Percentiles rank a stretch among this genome's conserved stretches.
Conservation (phyloP, 2,329 filamentous ascomycete genomes). For the Phyllosticta citriasiana region DNA sequence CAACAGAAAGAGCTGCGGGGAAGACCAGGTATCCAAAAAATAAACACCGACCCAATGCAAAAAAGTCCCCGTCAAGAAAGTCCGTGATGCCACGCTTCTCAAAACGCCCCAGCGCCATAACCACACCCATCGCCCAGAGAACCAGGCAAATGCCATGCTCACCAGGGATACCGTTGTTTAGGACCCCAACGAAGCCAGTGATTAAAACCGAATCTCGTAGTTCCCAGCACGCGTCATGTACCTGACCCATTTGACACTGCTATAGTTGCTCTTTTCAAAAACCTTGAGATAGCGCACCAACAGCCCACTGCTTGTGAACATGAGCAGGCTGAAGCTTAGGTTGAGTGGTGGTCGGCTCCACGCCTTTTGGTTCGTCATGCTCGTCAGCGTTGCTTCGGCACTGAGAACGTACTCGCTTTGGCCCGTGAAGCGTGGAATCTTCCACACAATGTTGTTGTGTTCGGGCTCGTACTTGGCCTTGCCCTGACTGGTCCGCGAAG, state of each 20-base stretch:
- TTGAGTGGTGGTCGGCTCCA: slow-evolving; percentile 92
- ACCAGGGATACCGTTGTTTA: neutral
- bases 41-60: slow-evolving; percentile 9
- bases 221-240: slow-evolving; percentile 98
- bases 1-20: neutral
- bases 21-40: neutral
- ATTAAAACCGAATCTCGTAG: slow-evolving; percentile 79
- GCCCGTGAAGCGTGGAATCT: slow-evolving; percentile 97
- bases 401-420: slow-evolving; percentile 92
- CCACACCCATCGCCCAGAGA: neutral
- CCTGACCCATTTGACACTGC: slow-evolving; percentile 96
- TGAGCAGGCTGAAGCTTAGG: slow-evolving; percentile 84
- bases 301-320: slow-evolving; percentile 94
- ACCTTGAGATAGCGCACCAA: slow-evolving; percentile 94
- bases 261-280: slow-evolving; percentile 99
- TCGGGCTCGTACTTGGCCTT: slow-evolving; percentile 98
- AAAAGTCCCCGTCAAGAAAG: neutral
- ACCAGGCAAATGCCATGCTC: neutral
- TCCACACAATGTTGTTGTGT: slow-evolving; percentile 98
- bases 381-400: slow-evolving; percentile 84
- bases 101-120: neutral
- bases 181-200: neutral
- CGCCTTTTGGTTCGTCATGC: slow-evolving; percentile 96
- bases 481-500: slow-evolving; percentile 84
- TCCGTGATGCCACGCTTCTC: neutral